phyloP scores from a whole-genome alignment of 1,139 yeast species.

The Wickerhamiella infanticola region DNA sequence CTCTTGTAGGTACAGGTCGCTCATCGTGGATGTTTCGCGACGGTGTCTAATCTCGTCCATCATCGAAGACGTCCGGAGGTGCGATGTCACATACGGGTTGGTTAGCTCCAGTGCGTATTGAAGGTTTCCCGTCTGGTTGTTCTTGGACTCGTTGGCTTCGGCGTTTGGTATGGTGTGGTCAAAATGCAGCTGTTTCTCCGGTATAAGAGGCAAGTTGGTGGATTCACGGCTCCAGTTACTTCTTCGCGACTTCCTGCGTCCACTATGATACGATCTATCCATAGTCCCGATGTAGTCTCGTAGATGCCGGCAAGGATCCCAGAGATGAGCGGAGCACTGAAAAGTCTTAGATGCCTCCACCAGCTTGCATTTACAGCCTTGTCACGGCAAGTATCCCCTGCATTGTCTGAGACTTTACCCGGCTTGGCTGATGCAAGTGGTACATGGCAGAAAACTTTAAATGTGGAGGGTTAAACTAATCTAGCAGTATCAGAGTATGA shows the following conservation, averaged over 20 bases:
- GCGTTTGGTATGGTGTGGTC: background rate
- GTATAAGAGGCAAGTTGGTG: conserved; percentile 1
- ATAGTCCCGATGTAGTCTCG: background rate
- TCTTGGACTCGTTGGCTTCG: background rate
- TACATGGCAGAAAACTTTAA: too few relatives aligned
- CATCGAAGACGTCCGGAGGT: background rate
- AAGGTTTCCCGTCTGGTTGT: background rate
- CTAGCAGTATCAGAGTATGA: too few relatives aligned
- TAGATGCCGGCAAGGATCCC: too few relatives aligned
- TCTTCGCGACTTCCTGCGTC: background rate
- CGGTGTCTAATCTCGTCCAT: background rate
- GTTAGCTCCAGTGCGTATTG: background rate
- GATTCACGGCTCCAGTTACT: background rate
- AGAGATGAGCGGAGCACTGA: too few relatives aligned
- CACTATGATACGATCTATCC: background rate
- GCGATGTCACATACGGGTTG: background rate
- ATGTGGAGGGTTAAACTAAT: too few relatives aligned
- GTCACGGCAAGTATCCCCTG: background rate
- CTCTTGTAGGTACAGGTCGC: background rate
- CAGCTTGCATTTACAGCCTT: too few relatives aligned
- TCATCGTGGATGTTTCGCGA: background rate
- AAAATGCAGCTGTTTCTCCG: conserved; percentile 1
- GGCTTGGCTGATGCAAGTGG: background rate
- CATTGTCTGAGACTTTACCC: background rate
- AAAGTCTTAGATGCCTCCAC: too few relatives aligned